Evolutionary conservation across 148 eudicot species (phyloP), one percentile per base, ranked within the genome.

Genomic region (Tetragonia tetragonoides): DNA sequence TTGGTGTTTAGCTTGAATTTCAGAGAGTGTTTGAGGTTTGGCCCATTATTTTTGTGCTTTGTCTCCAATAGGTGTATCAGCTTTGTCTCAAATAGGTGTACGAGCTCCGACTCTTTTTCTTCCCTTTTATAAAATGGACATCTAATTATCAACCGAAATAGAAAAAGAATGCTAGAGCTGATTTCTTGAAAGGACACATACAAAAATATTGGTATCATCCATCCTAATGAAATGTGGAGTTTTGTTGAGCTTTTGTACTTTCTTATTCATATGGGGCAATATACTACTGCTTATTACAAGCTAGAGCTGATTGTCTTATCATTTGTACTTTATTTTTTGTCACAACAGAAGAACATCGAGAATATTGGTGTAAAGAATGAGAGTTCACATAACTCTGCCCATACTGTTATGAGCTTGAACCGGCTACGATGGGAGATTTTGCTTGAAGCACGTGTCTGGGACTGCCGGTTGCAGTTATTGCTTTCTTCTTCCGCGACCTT

Each of bases 361-460:
- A 88, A 83, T 62, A 82, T 61, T 69, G 79, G 82, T 44, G 70
- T 76, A 15, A 80, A 82, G 80, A 85, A 81, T 80, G 87, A 86
- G 69, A 72, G 79, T 77, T 74, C 80, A 61, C 81, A 77, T 60
- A 78, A 75, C 67, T 78, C 89, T 54, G 81, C 74, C 20, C 84
- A 78, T 82, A 91, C 84, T 46, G 83, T 84, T 84, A 87, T 91
- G 63, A 77, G 82, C 78, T 82, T 95, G 87, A 95, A 95, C 74
- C 84, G 83, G 66, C 72, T 91, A 64, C 80, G 85, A 17, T 86
- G 84, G 83, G 99, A 85, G 64, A 91, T 95, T 76, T 64, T 90
- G 53, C 88, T 95, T 64, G 94, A 87, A 87, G 92, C 94, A 15
- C 89, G 85, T 70, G 63, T 93, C 56, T 95, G 99, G 99, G 89